Conservation (phyloP, 2,329 filamentous ascomycete genomes). For the Bipolaris cookei region DNA sequence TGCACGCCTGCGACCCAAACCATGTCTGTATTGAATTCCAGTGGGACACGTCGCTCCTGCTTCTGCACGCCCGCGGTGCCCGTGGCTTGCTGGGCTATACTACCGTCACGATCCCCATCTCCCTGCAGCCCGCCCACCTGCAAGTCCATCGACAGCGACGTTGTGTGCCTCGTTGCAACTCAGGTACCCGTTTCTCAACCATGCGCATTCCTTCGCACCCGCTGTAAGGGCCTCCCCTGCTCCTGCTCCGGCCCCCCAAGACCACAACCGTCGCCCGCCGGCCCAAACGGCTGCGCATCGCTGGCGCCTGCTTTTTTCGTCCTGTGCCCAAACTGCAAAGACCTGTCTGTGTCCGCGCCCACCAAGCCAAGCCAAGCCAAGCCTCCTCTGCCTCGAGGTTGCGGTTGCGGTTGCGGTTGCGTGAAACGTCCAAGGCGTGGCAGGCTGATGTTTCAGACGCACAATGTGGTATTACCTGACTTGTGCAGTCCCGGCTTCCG, state of each 20-base stretch:
- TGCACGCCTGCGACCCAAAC: background rate
- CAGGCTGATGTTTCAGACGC: constrained; percentile 34
- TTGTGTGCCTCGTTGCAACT: constrained; percentile 22
- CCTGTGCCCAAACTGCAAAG: background rate
- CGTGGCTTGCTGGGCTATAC: constrained; percentile 19
- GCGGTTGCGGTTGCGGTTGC: no score
- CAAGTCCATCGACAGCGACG: constrained; percentile 2
- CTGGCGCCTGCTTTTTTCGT: background rate
- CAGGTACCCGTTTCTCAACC: constrained; percentile 25
- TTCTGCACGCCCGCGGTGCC: background rate
- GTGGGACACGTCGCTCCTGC: constrained; percentile 41
- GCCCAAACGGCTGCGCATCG: constrained; percentile 11
- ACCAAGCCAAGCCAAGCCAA: constrained; percentile 14
- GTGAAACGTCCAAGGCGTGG: constrained; percentile 28
- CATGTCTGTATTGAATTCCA: constrained; percentile 23
- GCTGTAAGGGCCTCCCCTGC: constrained; percentile 5
- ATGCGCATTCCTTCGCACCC: constrained; percentile 5
- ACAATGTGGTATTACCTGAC: constrained; percentile 22
- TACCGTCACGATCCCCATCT: constrained; percentile 11
- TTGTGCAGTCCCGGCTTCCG: background rate
- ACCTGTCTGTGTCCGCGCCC: background rate
- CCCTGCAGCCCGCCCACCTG: constrained; percentile 20
- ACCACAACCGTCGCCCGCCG: constrained; percentile 6
- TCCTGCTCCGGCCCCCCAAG: background rate
- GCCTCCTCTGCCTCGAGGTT: background rate